Evolutionary conservation across 1,139 yeast genomes (phyloP).

Genomic region (Hyphopichia wangnamkhiaoensis): DNA sequence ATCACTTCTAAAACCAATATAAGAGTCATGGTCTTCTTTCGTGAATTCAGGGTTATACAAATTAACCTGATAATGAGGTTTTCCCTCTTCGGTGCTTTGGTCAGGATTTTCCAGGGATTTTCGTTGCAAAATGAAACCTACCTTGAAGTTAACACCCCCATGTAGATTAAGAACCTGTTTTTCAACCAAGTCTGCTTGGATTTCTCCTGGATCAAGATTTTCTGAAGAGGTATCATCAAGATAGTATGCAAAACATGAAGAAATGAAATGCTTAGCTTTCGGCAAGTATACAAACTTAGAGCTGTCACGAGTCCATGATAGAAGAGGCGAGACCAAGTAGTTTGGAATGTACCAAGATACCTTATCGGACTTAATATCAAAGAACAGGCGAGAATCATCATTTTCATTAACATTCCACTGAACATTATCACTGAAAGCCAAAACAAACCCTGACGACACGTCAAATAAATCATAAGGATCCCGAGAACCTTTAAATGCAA

Average conservation of each 20-base stretch:
- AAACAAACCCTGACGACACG: conserved; percentile 41
- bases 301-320: conserved; percentile 62
- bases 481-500: conserved; percentile 51
- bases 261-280: conserved; percentile 40
- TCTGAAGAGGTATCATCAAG: conserved; percentile 24
- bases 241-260: conserved; percentile 55
- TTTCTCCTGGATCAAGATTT: conserved; percentile 7
- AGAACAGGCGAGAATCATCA: conserved; percentile 40
- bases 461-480: conserved; percentile 47
- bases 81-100: conserved; percentile 51
- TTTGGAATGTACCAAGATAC: conserved; percentile 59
- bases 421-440: conserved; percentile 39
- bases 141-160: conserved; percentile 60
- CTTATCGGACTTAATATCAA: conserved; percentile 37
- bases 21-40: conserved; percentile 40
- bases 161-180: conserved; percentile 57
- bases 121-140: conserved; percentile 63
- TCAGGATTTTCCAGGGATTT: conserved; percentile 23
- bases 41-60: conserved; percentile 66
- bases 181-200: conserved; percentile 32
- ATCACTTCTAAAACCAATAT: conserved; percentile 41
- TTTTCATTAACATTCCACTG: conserved; percentile 42
- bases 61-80: conserved; percentile 71
- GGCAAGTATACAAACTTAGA: conserved; percentile 46
- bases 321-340: conserved; percentile 56